phyloP scores from a whole-genome alignment of 1,139 yeast species.

The Hanseniaspora uvarum region DNA sequence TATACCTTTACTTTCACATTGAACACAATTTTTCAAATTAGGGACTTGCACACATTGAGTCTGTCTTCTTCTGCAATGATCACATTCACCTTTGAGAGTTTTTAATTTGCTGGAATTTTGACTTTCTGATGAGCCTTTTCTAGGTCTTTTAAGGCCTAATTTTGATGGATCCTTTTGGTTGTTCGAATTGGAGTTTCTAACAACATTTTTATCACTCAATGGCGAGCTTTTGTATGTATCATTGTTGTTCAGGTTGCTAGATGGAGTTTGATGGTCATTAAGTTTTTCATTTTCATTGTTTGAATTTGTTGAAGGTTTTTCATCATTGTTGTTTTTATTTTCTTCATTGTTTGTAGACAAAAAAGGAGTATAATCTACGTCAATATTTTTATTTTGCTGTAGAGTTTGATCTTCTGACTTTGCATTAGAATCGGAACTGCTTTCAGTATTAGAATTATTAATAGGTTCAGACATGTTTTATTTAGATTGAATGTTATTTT shows the following conservation, averaged over 20 bases:
- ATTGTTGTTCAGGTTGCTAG: neutral
- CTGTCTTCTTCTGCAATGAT: conserved; percentile 57
- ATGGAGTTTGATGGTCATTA: neutral
- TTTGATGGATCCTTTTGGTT: conserved; percentile 10
- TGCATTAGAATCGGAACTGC: neutral
- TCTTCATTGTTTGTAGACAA: conserved; percentile 16
- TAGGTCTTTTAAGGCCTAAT: conserved; percentile 17
- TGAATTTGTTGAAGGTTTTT: conserved; percentile 9
- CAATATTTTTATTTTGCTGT: conserved; percentile 21
- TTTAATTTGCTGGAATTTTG: conserved; percentile 14
- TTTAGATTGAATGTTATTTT: neutral
- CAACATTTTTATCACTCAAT: neutral
- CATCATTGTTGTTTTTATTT: conserved; percentile 18
- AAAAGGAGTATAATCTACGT: conserved; percentile 15
- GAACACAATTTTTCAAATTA: conserved; percentile 49
- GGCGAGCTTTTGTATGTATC: conserved; percentile 18
- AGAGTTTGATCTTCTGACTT: conserved; percentile 18
- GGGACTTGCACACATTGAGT: conserved; percentile 56
- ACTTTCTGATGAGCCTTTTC: conserved; percentile 2
- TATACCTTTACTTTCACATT: conserved; percentile 59
- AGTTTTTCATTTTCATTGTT: neutral
- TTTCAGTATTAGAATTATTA: neutral
- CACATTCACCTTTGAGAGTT: conserved; percentile 41
- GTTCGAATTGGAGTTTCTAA: conserved; percentile 7
- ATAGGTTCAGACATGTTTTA: neutral